Base-by-base conservation (phyloP, 2,329 filamentous ascomycete genomes). In the Coniochaeta sp. region DNA sequence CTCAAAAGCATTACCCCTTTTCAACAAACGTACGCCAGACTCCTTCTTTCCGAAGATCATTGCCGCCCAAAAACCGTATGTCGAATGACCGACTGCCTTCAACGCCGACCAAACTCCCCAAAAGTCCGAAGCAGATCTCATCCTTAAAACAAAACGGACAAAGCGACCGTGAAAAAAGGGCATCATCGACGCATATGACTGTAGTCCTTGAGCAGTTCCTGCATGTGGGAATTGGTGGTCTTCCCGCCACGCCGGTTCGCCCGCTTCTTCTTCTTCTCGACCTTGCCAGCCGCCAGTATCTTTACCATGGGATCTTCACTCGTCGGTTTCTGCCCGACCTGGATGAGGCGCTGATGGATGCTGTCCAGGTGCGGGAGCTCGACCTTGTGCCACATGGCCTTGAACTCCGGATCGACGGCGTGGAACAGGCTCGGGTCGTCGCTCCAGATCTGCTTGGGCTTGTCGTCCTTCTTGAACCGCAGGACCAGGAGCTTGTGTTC, bases 381-480 rank as follows among this genome's bases (percentile, higher is more conserved):
- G 58, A 91, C 88, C 70, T 89, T 89, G 64, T 88, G 82, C 92
- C 93, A 99, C 76, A 93, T 89, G 61, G 79, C 78, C 72, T 88
- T 83, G 73, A 98, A 97, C 72, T 96, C 91, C 9, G 83, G 77
- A 70, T 97, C 92, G 66, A 98, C 87, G 38, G 78, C 72, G 70
- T 92, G 83, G 68, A 87, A 84, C 58, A 96, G 82, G 14, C 86
- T 88, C 16, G 91, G 84, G 68, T 96, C 91, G 73, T 99, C 91
- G 58, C 88, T 82, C 91, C 93, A 98, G 58, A 99, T 87, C 77
- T 89, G 90, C 68, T 88, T 87, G 1, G 93, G 88, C 66, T 90
- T 84, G 69, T 90, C 89, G 72, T 98, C 93, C 78, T 98, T 98
- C 76, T 95, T 96, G 60, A 93, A 93, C 62, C 93, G 86, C 24